Base-by-base conservation (phyloP, 768 basidiomycete genomes). In the Lentinus brumalis region DNA sequence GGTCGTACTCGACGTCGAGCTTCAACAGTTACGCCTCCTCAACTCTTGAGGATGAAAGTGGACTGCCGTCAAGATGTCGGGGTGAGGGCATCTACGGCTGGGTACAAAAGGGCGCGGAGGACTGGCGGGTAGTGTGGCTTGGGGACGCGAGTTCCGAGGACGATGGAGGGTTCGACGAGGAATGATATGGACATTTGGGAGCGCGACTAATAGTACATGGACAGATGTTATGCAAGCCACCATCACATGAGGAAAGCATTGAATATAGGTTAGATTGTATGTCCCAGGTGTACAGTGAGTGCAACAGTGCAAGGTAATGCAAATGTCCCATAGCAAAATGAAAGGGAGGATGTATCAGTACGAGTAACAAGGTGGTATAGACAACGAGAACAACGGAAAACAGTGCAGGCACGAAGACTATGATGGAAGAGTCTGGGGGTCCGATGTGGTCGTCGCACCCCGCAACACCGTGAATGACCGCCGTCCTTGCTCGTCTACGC, bases 121-220 rank as follows among this genome's bases (percentile, higher is more conserved):
- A 94, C 68, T 94, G 86, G 82, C 78, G 92, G 21, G 83, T 94
- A 12, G 86, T 94, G 69, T 94, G 92, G 92, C 74, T 92, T 10
- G 92, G 92, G 0, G 89, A 89, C 21, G 21, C 76, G 75, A 65
- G 73, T 70, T 40, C 74, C 57, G 56, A 73, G 68, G 63, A 71
- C 32, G 70, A 65, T 63, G 72, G 67, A 29, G 72, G 72, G 5
- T 74, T 75, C 32, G 74, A 73, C 12, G 72, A 76, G 38, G 68
- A 59, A 18, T 58, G 57, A 35, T 53, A 21, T 5, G 30, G 52
- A 53, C 39, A 26, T 29, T 44, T 26, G 8, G 26, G 47, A 50
- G 53, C 9, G 26, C 44, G 29, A 32, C 21, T 62, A 55, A n/a
- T 51, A 54, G 40, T 58, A 55, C 56, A 58, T 58, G 46, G 51